Evolutionary conservation across 768 basidiomycete genomes (phyloP), one percentile per base, ranked within the genome.

Genomic region (Boletus subcaerulescens): DNA sequence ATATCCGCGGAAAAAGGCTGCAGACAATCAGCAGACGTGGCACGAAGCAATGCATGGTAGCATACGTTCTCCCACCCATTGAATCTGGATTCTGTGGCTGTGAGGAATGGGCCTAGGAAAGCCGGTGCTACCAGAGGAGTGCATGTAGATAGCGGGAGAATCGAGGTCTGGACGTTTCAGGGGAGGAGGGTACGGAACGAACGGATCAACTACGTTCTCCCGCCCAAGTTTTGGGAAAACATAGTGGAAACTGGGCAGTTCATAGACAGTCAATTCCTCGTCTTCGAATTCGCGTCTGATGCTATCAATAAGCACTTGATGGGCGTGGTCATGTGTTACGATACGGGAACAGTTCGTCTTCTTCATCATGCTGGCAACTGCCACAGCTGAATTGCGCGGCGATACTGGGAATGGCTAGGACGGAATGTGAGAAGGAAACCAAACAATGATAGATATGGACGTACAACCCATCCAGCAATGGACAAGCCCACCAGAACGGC

Each of bases 51-150:
- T 35, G 12, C 13, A 35, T 35, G 14, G 13, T 35, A 35, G 14
- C 71, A 53, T 59, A 78, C 77, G 57, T 22, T 71, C 62, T 4
- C 56, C 44, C 20, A 67, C 59, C 71, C 76, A 74, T 39, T 76
- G 65, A 2, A 67, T 48, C 18, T 76, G 50, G 3, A 60, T 60
- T 22, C 59, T 61, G 48, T 74, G 67, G 0, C 66, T 72, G 22
- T 73, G 65, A 1, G 68, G 53, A 29, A 81, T 73, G 3, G 75
- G 59, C 53, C 78, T 80, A 0, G 80, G 79, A 40, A 76, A 65
- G 5, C 79, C 79, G 0, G 80, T 79, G 40, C 76, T 80, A 14
- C 79, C 65, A 0, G 59, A 66, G 3, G 65, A 66, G 9, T 64
- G 63, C 8, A 59, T 22, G 13, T 67, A 67, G 18, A 67, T 46